These are phyloP conservation scores for Cynanchum wilfordii DNA, from an alignment of 257 asterid genomes.

Conservation along the genomic window DNA sequence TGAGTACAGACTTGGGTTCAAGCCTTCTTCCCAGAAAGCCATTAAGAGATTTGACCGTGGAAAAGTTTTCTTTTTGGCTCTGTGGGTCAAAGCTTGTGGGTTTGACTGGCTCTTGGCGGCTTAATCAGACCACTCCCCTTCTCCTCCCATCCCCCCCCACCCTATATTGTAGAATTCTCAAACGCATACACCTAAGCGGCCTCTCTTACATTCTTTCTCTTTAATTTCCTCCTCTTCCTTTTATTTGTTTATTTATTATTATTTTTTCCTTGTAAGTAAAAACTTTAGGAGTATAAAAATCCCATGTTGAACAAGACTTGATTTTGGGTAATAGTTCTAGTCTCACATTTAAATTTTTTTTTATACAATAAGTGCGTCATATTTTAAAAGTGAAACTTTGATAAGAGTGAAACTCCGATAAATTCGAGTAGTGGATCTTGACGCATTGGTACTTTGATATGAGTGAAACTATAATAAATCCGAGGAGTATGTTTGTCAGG, in stretches of 20 bases:
- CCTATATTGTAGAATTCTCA: background rate
- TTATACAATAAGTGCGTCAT: too few relatives aligned
- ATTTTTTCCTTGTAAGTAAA: background rate
- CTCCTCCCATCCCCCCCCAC: too few relatives aligned
- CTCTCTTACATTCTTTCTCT: background rate
- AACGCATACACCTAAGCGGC: background rate
- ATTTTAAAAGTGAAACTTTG: too few relatives aligned
- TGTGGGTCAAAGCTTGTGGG: slow-evolving; percentile 42
- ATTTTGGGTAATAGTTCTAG: too few relatives aligned
- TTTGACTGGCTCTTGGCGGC: slow-evolving; percentile 78
- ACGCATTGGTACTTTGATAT: too few relatives aligned
- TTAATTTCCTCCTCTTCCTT: too few relatives aligned
- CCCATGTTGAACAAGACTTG: background rate
- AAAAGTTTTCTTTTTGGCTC: background rate
- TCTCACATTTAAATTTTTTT: too few relatives aligned
- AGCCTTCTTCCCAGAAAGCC: slow-evolving; percentile 25
- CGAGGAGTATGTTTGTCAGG: too few relatives aligned
- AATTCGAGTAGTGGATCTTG: too few relatives aligned
- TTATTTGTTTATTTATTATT: too few relatives aligned
- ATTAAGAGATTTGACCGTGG: slow-evolving; percentile 35
- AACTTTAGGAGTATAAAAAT: background rate
- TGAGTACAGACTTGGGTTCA: background rate
- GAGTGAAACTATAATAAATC: too few relatives aligned
- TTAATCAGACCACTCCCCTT: slow-evolving; percentile 16
- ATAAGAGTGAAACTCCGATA: too few relatives aligned